phyloP scores from a whole-genome alignment of 805 yeast genomes.

The Maudiozyma turicensis region DNA sequence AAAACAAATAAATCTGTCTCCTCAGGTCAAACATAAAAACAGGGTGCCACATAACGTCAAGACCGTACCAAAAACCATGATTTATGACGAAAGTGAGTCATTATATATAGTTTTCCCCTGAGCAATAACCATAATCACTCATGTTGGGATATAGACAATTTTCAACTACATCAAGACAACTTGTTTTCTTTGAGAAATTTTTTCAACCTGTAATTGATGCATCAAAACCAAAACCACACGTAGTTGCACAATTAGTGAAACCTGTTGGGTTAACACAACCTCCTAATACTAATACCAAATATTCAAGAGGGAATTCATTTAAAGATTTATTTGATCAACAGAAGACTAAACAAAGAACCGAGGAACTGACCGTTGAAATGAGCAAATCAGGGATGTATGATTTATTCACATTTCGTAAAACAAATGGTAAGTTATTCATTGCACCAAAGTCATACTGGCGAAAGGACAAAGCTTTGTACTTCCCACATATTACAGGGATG shows the following conservation, averaged over 20 bases:
- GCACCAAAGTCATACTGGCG: slow-evolving; percentile 78
- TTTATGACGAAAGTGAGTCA: too few species aligned
- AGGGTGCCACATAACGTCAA: too few species aligned
- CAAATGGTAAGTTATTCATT: slow-evolving; percentile 75
- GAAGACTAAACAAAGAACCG: slow-evolving; percentile 38
- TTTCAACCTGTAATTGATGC: slow-evolving; percentile 30
- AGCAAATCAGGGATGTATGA: slow-evolving; percentile 61
- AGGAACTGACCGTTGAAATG: slow-evolving; percentile 51
- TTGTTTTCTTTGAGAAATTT: slow-evolving; percentile 24
- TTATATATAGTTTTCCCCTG: too few species aligned
- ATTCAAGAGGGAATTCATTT: slow-evolving; percentile 35
- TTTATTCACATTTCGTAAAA: slow-evolving; percentile 53
- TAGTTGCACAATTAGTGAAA: slow-evolving; percentile 28
- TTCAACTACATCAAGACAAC: slow-evolving; percentile 1
- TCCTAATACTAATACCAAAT: slow-evolving; percentile 26
- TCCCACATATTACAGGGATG: slow-evolving; percentile 67
- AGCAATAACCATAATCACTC: too few species aligned
- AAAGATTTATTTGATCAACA: slow-evolving; percentile 41
- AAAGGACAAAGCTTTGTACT: slow-evolving; percentile 60
- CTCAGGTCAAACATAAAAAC: too few species aligned
- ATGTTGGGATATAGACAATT: not conserved
- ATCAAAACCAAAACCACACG: slow-evolving; percentile 29
- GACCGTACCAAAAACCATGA: too few species aligned
- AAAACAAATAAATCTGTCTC: too few species aligned
- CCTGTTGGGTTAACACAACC: slow-evolving; percentile 39